Base-by-base conservation (phyloP, 148 eudicot species). In the Heliosperma pusillum region DNA sequence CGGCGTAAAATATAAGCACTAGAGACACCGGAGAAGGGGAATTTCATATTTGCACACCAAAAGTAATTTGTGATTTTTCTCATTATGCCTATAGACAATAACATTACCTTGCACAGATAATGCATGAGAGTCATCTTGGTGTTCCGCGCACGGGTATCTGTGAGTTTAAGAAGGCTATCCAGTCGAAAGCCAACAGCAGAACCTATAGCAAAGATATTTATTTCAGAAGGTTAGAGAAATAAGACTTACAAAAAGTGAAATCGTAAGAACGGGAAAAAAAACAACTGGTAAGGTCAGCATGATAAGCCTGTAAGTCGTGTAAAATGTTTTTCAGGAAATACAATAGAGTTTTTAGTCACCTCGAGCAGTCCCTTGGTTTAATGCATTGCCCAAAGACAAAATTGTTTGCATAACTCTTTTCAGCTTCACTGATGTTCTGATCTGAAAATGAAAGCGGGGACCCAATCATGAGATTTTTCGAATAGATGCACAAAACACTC, bases 311-410 rank as follows among this genome's bases (percentile, higher is more conserved):
- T 22, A 12, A 60, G 13, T 4, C 74, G 6, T 70, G n/a, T n/a
- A 10, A 44, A 61, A 57, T 15, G 33, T 24, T 10, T 24, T 26
- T 17, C 45, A 17, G 56, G 2, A 22, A 15, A 58, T 27, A 56
- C n/a, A 16, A 69, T 3, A 74, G 21, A 44, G 12, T 45, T 13
- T 59, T 24, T 42, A 36, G 62, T 77, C 64, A 96, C 99, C 99
- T 84, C 97, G 86, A 61, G 97, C 97, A 72, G 99, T 96, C 77
- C 97, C 97, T 82, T 96, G 99, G 84, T 96, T 96, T 82, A 96
- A 74, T 52, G 99, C 99, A 87, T 96, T 96, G 58, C 99, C 99
- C 61, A 96, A 79, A 26, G 94, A 88, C 74, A 96, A 90, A 80
- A 96, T 86, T 72, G 97, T 96, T 83, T 96, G 99, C 97, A 95